phyloP scores from a whole-genome alignment of 1,139 yeast species.

The Diutina sp. region DNA sequence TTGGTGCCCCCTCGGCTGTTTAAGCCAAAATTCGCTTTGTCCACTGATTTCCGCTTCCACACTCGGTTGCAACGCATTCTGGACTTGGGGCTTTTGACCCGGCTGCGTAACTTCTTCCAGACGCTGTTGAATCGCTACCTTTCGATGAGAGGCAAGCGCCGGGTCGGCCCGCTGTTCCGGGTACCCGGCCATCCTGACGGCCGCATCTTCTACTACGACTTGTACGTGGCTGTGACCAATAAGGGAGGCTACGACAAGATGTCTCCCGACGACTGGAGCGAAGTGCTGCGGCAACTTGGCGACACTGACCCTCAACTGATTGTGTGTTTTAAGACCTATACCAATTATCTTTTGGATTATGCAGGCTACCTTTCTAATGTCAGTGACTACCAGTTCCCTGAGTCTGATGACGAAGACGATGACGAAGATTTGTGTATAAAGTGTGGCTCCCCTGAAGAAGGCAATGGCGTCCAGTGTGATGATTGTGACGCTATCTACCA shows the following conservation, averaged over 20 bases:
- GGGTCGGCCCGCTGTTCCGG: constrained; percentile 10
- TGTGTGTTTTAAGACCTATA: constrained; percentile 20
- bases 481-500: constrained; percentile 67
- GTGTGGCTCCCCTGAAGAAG: constrained; percentile 41
- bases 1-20: constrained; percentile 50
- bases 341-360: constrained; percentile 23
- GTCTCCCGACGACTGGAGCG: constrained; percentile 18
- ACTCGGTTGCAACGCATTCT: constrained; percentile 53
- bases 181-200: not conserved
- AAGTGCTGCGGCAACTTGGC: constrained; percentile 16
- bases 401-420: constrained; percentile 12
- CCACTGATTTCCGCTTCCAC: constrained; percentile 44
- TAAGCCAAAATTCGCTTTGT: constrained; percentile 36
- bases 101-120: constrained; percentile 50
- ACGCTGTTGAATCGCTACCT: constrained; percentile 47
- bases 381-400: constrained; percentile 11
- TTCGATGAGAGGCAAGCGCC: constrained; percentile 27
- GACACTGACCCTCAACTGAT: constrained; percentile 9
- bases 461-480: constrained; percentile 48
- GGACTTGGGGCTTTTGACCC: constrained; percentile 48
- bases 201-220: constrained; percentile 37
- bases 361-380: constrained; percentile 26
- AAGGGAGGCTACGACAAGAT: constrained; percentile 13
- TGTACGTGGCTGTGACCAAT: constrained; percentile 30
- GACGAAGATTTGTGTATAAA: constrained; percentile 32